Evolutionary conservation across 257 asterid species (phyloP), one percentile per base, ranked within the genome.

Genomic region (Rhazya stricta): DNA sequence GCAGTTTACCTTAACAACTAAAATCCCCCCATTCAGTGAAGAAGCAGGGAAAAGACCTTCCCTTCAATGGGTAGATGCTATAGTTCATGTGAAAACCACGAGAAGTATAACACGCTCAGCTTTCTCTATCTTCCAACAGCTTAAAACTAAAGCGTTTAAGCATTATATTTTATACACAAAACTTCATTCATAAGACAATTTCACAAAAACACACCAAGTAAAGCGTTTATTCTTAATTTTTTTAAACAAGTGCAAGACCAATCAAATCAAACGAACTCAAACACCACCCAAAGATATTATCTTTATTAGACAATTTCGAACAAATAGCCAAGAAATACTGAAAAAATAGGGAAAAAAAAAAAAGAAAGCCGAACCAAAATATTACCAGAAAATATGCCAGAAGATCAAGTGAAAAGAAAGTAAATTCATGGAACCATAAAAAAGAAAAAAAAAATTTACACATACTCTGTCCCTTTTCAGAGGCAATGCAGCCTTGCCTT

Each of bases 381-480:
- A 23, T 37, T 43, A n/a, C 32, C 8, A 13, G 23, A 0, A 68
- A 58, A 57, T 29, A 19, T n/a, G 67, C 58, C 43, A 23, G 25
- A 62, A 48, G 27, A 63, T 15, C 23, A 37, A 39, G 19, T 77
- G 37, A 50, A 50, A 69, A 67, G 34, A 23, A 67, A 19, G 15
- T 48, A 25, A 72, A 67, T 5, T 32, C 61, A 51, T n/a, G 6
- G 13, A 30, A 29, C n/a, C n/a, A n/a, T n/a, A 36, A 71, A 39
- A 43, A 9, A 11, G 1, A 66, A 36, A 12, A 23, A 6, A 43
- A 42, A 67, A 1, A 32, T 5, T 2, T 12, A 19, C 10, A 76
- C 90, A 76, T 92, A 93, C 97, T 69, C 96, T 88, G 77, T 93
- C 97, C 83, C 93, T 89, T 85, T 91, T 93, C 80, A 91, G 82